phyloP scores from a whole-genome alignment of 306 rosid species.

The Fagus crenata region DNA sequence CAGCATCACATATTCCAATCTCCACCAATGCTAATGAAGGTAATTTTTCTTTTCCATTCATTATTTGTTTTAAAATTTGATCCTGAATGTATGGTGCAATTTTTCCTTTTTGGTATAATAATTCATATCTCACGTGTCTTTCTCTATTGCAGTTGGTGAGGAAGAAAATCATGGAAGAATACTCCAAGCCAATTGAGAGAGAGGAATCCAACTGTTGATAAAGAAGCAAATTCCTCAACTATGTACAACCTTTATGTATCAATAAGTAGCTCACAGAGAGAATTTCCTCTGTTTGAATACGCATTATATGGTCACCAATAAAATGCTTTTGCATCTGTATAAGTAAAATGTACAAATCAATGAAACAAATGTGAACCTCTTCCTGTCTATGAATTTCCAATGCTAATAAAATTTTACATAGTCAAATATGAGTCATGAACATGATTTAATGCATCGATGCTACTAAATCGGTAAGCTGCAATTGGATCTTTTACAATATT shows the following conservation, averaged over 20 bases:
- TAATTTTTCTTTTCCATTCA: slow-evolving; percentile 13
- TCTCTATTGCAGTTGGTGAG: slow-evolving; percentile 53
- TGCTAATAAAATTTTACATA: no score
- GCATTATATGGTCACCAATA: slow-evolving; percentile 31
- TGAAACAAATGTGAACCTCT: no score
- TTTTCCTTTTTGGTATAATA: not conserved
- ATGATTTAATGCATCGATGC: no score
- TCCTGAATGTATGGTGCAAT: not conserved
- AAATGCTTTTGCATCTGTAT: not conserved
- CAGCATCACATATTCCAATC: slow-evolving; percentile 41
- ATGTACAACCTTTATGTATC: slow-evolving; percentile 13
- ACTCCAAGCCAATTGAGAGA: slow-evolving; percentile 71
- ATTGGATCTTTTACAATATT: no score
- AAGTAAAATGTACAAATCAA: no score
- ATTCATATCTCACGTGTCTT: slow-evolving; percentile 17
- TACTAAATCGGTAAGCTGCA: no score
- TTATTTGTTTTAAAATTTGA: not conserved
- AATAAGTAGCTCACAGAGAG: slow-evolving; percentile 31
- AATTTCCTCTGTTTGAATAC: slow-evolving; percentile 27
- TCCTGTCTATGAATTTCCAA: no score
- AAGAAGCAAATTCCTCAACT: not conserved
- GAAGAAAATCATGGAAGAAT: slow-evolving; percentile 63
- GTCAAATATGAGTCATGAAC: no score
- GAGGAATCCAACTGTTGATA: slow-evolving; percentile 4
- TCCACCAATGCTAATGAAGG: slow-evolving; percentile 57